A percentile compares a stretch with the other conserved stretches of the same genome.
Conservation (phyloP, 495 filamentous ascomycete genomes). For the Trichoderma asperelloides region DNA sequence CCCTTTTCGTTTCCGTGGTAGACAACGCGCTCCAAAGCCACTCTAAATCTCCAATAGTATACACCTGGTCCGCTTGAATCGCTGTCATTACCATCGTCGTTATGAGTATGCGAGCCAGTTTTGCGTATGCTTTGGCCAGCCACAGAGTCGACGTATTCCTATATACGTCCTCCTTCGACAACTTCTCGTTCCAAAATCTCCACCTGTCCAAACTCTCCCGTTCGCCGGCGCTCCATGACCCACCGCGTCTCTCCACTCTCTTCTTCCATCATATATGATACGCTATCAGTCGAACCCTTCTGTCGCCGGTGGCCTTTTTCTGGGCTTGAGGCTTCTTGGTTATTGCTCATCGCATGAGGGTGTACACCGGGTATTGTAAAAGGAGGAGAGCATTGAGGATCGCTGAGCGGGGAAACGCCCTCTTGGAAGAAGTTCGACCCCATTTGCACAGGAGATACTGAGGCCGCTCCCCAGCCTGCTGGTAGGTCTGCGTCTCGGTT, state of each 20-base stretch:
- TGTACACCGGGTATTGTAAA: constrained; percentile 10
- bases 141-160: neutral
- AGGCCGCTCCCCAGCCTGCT: neutral
- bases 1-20: too few species aligned
- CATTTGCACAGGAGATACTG: neutral
- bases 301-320: constrained; percentile 36
- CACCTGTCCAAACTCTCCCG: constrained; percentile 42
- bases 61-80: neutral
- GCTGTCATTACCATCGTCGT: neutral
- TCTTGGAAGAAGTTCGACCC: neutral
- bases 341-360: neutral
- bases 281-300: constrained; percentile 42
- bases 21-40: too few species aligned
- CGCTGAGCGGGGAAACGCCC: constrained; percentile 9
- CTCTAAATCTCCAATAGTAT: too few species aligned
- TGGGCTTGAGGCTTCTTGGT: constrained; percentile 14
- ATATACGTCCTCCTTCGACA: constrained; percentile 26
- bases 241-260: constrained; percentile 42
- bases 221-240: constrained; percentile 48
- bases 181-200: constrained; percentile 32
- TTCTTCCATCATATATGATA: constrained; percentile 44
- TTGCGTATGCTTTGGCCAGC: neutral
- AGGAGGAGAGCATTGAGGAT: constrained; percentile 9
- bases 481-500: neutral
- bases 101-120: neutral